Percentiles rank a stretch among this genome's conserved stretches.
phyloP scores from a whole-genome alignment of 805 yeast species.

The Torulaspora microellipsoides region DNA sequence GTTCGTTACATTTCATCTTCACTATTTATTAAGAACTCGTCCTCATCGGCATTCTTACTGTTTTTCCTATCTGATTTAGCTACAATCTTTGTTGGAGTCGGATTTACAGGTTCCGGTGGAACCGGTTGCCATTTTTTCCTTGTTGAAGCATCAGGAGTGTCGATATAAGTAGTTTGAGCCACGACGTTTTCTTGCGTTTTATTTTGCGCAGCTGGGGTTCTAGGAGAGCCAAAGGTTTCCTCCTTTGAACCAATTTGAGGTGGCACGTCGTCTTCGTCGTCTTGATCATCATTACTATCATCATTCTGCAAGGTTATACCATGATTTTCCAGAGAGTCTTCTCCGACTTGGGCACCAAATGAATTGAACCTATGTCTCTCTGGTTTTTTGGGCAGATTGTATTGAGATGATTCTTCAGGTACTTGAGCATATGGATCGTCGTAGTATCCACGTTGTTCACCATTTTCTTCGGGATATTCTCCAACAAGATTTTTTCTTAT shows the following conservation, averaged over 20 bases:
- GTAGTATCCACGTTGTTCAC: conserved; percentile 2
- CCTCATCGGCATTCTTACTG: conserved; percentile 21
- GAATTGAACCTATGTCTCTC: conserved; percentile 32
- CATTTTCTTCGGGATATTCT: conserved; percentile 7
- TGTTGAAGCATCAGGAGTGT: conserved; percentile 27
- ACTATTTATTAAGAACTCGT: conserved; percentile 31
- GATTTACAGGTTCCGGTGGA: conserved; percentile 24
- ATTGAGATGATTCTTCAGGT: conserved; percentile 2
- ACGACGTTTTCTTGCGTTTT: conserved; percentile 18
- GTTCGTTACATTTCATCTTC: conserved; percentile 29
- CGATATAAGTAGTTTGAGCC: conserved; percentile 32
- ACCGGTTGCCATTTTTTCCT: conserved; percentile 28
- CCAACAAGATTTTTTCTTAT: conserved; percentile 31
- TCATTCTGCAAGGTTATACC: conserved; percentile 29
- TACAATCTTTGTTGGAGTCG: conserved; percentile 27
- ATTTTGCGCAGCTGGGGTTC: background rate
- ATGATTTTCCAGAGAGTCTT: conserved; percentile 29
- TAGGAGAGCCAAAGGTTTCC: conserved; percentile 4
- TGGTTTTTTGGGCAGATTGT: conserved; percentile 11
- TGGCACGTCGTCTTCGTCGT: conserved; percentile 32
- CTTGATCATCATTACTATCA: conserved; percentile 26
- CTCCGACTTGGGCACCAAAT: conserved; percentile 32
- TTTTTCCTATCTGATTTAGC: conserved; percentile 11
- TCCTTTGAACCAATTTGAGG: conserved; percentile 26
- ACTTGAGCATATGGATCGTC: conserved; percentile 5